Conservation (phyloP, 2,329 filamentous ascomycete species). For the Pseudocercospora macadamiae region DNA sequence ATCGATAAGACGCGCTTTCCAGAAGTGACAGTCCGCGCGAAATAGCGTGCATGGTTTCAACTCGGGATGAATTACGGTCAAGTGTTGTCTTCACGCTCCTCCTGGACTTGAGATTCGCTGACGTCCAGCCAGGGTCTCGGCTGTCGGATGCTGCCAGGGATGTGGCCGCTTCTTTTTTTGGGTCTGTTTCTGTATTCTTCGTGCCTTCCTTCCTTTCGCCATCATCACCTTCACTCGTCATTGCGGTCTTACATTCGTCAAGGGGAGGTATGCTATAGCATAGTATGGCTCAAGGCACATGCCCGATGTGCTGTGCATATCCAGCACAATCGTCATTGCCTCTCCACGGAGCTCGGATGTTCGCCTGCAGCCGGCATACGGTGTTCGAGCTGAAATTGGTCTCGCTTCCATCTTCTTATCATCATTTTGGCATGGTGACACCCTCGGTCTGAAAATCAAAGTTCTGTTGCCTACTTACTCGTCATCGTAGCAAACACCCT, state of each 20-base stretch:
- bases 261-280: too few species aligned
- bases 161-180: neutral
- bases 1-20: neutral
- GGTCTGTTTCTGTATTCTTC: neutral
- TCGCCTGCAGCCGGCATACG: neutral
- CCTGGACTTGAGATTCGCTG: too few species aligned
- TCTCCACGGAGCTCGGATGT: neutral
- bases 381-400: neutral
- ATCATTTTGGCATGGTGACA: neutral
- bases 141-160: neutral
- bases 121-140: constrained; percentile 1
- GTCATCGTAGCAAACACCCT: too few species aligned
- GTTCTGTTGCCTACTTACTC: too few species aligned
- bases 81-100: too few species aligned
- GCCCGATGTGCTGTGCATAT: too few species aligned
- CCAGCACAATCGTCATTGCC: too few species aligned
- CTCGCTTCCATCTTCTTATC: neutral
- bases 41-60: neutral
- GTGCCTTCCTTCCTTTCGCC: neutral
- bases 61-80: too few species aligned
- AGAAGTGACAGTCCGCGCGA: neutral
- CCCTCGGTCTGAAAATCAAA: too few species aligned
- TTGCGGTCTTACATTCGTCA: too few species aligned
- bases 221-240: too few species aligned
- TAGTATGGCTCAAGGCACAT: too few species aligned